Percentiles rank a stretch among this genome's conserved stretches.
These are phyloP conservation scores for Corymbia calophylla DNA, from an alignment of 441 rosid genomes.

Conservation along the genomic window DNA sequence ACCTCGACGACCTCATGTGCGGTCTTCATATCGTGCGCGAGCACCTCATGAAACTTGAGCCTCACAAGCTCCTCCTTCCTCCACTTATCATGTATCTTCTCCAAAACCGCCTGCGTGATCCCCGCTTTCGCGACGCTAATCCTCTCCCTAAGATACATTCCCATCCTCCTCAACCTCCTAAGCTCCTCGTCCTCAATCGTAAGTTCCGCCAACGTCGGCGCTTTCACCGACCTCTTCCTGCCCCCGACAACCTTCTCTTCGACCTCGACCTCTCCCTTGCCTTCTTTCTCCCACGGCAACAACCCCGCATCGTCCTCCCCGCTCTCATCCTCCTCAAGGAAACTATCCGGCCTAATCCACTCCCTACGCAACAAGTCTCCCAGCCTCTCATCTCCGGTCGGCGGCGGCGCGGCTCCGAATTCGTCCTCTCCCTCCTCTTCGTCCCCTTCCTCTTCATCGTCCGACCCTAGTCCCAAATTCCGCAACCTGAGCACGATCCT, in stretches of 20 bases:
- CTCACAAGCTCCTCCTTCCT: conserved; percentile 89
- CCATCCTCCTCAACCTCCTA: conserved; percentile 67
- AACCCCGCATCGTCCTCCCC: conserved; percentile 24
- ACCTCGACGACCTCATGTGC: conserved; percentile 97
- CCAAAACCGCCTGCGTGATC: conserved; percentile 68
- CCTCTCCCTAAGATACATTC: conserved; percentile 80
- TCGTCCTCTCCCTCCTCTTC: conserved; percentile 1
- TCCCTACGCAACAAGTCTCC: conserved; percentile 75
- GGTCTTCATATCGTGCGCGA: conserved; percentile 86
- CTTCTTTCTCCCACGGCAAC: conserved; percentile 85
- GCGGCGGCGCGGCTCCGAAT: conserved; percentile 8
- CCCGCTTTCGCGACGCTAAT: conserved; percentile 87
- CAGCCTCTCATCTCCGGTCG: conserved; percentile 72
- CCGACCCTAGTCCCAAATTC: conserved; percentile 67
- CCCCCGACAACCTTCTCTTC: conserved; percentile 17
- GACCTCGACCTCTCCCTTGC: conserved; percentile 10
- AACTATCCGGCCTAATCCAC: conserved; percentile 82
- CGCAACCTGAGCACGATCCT: conserved; percentile 81
- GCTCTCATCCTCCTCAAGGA: conserved; percentile 32
- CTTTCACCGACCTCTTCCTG: conserved; percentile 46
- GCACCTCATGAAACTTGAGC: conserved; percentile 92
- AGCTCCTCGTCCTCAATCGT: conserved; percentile 86
- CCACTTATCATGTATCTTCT: conserved; percentile 91
- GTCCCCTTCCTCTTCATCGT: conserved; percentile 31
- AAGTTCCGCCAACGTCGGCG: conserved; percentile 83